Base-by-base conservation (phyloP, 352 stramenopile species). In the Phytophthora sansomeana region DNA sequence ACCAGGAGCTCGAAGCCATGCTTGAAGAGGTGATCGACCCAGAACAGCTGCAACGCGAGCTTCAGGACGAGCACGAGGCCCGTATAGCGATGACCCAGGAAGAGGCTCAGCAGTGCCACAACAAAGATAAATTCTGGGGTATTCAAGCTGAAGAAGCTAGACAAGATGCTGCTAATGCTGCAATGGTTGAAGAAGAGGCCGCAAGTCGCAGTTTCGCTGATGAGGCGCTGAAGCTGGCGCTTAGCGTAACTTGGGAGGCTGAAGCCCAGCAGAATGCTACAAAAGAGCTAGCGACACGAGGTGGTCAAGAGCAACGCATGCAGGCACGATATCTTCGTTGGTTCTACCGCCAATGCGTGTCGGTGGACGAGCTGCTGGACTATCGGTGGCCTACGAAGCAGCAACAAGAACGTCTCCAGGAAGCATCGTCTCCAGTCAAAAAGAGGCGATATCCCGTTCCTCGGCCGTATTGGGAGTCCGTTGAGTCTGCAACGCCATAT, bases 111-210 rank as follows among this genome's bases (percentile, higher is more conserved):
- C 82, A 91, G 57, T 81, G 78, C n/a, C 49, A 59, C 4, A 51
- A 85, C 24, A 49, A 47, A n/a, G 82, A 91, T 30, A 62, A 29
- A 0, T 89, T 91, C 52, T 91, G 82, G 82, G 82, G 82, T 1
- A 88, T 89, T 19, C 69, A 91, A 39, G 76, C 78, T 0, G 76
- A 89, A 59, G 82, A 89, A 28, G 28, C 33, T 30, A 70, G 69
- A 3, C 76, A 91, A 54, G 24, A 51, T 1, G 24, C 46, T 36
- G 59, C 76, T 7, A 74, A 77, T 9, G 7, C 43, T n/a, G 71
- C 69, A 3, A 78, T 91, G 78, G 48, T 46, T 11, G 21, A 61
- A 7, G 80, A 91, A 35, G 70, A 87, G 19, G 33, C 42, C 14
- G 55, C 44, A 0, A 89, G 82, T 41, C 78, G 72, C 1, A 46